Evolutionary conservation across 148 eudicot species (phyloP).

Genomic region (Camellia japonica): DNA sequence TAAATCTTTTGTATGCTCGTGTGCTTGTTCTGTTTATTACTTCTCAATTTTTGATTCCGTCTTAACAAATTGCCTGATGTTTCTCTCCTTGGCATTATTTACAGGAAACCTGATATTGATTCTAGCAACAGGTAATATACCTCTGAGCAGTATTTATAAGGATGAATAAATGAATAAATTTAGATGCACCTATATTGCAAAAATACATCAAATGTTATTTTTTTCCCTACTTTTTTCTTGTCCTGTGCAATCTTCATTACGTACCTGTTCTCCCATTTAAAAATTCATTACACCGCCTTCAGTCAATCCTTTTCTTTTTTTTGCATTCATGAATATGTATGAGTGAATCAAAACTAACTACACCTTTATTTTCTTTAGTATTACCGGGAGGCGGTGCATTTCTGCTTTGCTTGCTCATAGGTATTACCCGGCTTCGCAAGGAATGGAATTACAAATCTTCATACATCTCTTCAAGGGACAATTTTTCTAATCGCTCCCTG

Average conservation of each 20-base stretch:
- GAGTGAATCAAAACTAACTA: not conserved
- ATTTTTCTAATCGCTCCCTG: conserved; percentile 21
- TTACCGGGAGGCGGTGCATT: conserved; percentile 12
- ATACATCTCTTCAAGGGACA: conserved; percentile 7
- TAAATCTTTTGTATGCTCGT: too few species aligned
- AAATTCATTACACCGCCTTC: not conserved
- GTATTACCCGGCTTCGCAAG: conserved; percentile 16
- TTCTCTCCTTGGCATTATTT: not conserved
- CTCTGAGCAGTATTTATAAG: not conserved
- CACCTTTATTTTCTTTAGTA: conserved; percentile 1
- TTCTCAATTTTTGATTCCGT: not conserved
- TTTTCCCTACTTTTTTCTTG: too few species aligned
- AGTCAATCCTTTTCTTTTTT: not conserved
- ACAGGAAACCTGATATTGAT: not conserved
- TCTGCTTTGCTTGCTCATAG: not conserved
- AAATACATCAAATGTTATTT: too few species aligned
- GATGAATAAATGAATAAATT: too few species aligned
- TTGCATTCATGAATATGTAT: too few species aligned
- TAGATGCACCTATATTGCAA: too few species aligned
- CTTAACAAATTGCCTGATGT: too few species aligned
- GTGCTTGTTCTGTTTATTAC: too few species aligned
- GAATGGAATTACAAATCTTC: conserved; percentile 4
- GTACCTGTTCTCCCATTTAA: too few species aligned
- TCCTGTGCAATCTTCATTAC: too few species aligned
- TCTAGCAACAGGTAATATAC: conserved; percentile 20